phyloP scores from a whole-genome alignment of 371 early-diverging fungal genomes.

The Zopfochytrium polystomum region DNA sequence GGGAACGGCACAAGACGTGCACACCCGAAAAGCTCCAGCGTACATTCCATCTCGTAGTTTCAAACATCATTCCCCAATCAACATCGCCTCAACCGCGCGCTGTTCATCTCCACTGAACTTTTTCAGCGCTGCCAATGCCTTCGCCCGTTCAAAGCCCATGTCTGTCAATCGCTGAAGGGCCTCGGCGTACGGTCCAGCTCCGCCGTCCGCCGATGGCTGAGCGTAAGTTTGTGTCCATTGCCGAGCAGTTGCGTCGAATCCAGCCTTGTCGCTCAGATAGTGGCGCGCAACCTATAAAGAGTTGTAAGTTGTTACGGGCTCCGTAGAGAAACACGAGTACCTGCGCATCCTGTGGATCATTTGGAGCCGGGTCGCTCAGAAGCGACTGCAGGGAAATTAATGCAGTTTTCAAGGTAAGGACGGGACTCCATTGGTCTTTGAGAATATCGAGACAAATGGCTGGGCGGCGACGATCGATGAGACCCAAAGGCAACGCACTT shows the following conservation, averaged over 20 bases:
- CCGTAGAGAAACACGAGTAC: neutral
- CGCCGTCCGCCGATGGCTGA: slow-evolving; percentile 15
- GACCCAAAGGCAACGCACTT: neutral
- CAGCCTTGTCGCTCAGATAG: slow-evolving; percentile 35
- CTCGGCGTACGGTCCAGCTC: slow-evolving; percentile 31
- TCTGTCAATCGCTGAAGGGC: slow-evolving; percentile 33
- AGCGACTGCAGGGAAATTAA: slow-evolving; percentile 49
- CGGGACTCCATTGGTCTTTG: slow-evolving; percentile 51
- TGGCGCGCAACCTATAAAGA: slow-evolving; percentile 36
- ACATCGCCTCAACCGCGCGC: slow-evolving; percentile 41
- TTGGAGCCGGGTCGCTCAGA: slow-evolving; percentile 46
- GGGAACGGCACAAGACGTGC: too few species aligned
- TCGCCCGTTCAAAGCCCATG: slow-evolving; percentile 46
- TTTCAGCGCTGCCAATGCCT: slow-evolving; percentile 33
- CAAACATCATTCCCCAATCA: slow-evolving; percentile 24
- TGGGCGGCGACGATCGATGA: neutral
- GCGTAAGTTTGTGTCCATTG: slow-evolving; percentile 45
- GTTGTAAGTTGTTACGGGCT: neutral
- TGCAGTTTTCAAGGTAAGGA: slow-evolving; percentile 47
- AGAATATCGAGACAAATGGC: slow-evolving; percentile 52
- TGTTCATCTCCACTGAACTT: slow-evolving; percentile 37
- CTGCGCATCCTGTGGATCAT: slow-evolving; percentile 50
- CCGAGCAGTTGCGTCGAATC: slow-evolving; percentile 42
- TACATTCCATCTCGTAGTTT: too few species aligned
- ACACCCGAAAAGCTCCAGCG: too few species aligned